A percentile compares a stretch with the other conserved stretches of the same genome.
These are phyloP conservation scores for Parietaria judaica DNA, from an alignment of 306 rosid genomes.

Conservation along the genomic window DNA sequence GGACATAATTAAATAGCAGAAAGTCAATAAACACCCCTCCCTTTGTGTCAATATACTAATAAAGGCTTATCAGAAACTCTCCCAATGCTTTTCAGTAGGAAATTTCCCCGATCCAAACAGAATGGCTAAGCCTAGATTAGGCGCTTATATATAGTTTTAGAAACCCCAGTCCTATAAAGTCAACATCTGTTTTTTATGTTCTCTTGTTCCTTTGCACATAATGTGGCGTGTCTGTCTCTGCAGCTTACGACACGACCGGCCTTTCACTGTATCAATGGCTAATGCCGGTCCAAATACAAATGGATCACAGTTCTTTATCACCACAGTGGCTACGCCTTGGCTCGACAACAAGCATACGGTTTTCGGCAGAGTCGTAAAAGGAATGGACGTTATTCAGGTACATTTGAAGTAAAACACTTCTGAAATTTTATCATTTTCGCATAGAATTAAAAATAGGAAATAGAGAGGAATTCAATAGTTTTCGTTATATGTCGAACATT, in stretches of 20 bases:
- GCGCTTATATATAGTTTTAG: too few relatives aligned
- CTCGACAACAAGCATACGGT: constrained; percentile 94
- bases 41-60: too few relatives aligned
- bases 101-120: too few relatives aligned
- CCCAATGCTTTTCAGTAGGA: too few relatives aligned
- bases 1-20: too few relatives aligned
- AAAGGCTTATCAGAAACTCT: too few relatives aligned
- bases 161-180: too few relatives aligned
- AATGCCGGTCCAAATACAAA: constrained; percentile 90
- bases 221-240: constrained; percentile 22
- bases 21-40: too few relatives aligned
- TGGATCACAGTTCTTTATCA: constrained; percentile 97
- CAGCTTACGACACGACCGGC: constrained; percentile 95
- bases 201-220: not conserved
- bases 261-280: constrained; percentile 96
- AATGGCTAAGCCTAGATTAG: too few relatives aligned
- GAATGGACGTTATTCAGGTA: constrained; percentile 99
- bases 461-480: not conserved
- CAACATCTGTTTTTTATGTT: not conserved
- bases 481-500: not conserved
- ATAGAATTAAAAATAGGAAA: not conserved
- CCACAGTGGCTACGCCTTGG: constrained; percentile 99
- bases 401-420: constrained; percentile 5
- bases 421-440: not conserved
- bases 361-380: constrained; percentile 86